phyloP scores from a whole-genome alignment of 148 eudicot species.

The Chenopodium album region DNA sequence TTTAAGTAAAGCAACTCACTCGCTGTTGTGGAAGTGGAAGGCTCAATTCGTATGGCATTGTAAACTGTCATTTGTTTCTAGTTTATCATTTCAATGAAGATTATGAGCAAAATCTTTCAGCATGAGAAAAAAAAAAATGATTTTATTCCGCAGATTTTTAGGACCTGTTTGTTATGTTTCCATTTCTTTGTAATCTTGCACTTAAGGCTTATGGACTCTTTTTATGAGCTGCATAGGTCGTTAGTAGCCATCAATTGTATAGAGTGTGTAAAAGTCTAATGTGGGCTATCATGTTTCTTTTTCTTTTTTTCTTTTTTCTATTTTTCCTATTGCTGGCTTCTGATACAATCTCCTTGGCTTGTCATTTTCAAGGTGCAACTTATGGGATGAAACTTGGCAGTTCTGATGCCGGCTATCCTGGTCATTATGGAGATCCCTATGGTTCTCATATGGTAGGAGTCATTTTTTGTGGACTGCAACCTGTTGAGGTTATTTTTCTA shows the following conservation, averaged over 20 bases:
- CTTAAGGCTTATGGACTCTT: too few species aligned
- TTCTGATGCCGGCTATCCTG: constrained; percentile 51
- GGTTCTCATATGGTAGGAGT: constrained; percentile 62
- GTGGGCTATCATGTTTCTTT: neutral
- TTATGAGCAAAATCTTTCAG: neutral
- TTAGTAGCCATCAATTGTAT: neutral
- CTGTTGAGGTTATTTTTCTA: neutral
- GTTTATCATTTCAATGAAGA: neutral
- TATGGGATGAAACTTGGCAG: constrained; percentile 65
- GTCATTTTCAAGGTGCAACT: constrained; percentile 48
- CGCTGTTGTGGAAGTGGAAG: neutral
- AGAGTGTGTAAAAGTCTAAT: neutral
- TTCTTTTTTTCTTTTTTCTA: neutral
- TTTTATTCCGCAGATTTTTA: too few species aligned
- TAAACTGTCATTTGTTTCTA: neutral
- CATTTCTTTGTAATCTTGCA: too few species aligned
- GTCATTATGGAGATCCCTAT: constrained; percentile 75
- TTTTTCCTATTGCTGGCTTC: neutral
- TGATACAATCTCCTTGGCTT: constrained; percentile 23
- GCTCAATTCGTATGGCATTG: neutral
- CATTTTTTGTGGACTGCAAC: constrained; percentile 13
- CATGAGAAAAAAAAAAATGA: too few species aligned
- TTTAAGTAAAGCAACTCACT: neutral
- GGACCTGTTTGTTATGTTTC: too few species aligned
- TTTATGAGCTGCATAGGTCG: neutral